Evolutionary conservation across 805 yeast genomes (phyloP), one percentile per base, ranked within the genome.

Genomic region (Blastobotrys mokoenaii): DNA sequence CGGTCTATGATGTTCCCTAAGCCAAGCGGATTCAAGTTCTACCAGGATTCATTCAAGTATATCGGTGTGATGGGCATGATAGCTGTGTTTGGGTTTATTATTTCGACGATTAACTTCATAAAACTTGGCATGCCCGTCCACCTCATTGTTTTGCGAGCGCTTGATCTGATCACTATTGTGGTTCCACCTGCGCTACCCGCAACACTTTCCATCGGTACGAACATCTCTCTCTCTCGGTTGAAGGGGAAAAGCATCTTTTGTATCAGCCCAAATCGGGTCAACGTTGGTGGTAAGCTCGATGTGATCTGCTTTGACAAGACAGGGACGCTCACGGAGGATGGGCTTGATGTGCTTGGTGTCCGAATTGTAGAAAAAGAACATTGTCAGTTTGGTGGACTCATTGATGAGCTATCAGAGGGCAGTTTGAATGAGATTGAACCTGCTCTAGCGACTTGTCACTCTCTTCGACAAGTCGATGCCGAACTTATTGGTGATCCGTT

Each of bases 101-200:
- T 84, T 50, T 86, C 95, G 36, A 85, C 96, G 2, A 69, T 81
- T 51, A 85, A 87, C 58, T 93, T 93, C 62, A 73, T 90, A 48
- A 70, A 77, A 54, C 65, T 93, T 49, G 93, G 94, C 0, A 63
- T 93, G 33, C 79, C 82, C 3, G 74, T 74, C 50, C 71, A 71
- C 40, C 65, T 82, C 32, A 90, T 93, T 70, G 71, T 89, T 4
- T 68, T 93, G 46, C 75, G 99, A 54, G 97, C 97, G 0, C 69
- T 93, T 45, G 99, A 93, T 66, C 77, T 93, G 43, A 82, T 93
- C 45, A 93, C 99, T 0, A 88, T 93, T 61, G 98, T 93, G 5
- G 96, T 93, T 1, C 99, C 99, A 1, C 99, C 99, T 1, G 98
- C 98, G 0, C 71, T 93, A 38, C 99, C 99, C 0, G 98, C 98